Base-by-base conservation (phyloP, 2,329 filamentous ascomycete genomes). In the Colletotrichum ledebouriae region DNA sequence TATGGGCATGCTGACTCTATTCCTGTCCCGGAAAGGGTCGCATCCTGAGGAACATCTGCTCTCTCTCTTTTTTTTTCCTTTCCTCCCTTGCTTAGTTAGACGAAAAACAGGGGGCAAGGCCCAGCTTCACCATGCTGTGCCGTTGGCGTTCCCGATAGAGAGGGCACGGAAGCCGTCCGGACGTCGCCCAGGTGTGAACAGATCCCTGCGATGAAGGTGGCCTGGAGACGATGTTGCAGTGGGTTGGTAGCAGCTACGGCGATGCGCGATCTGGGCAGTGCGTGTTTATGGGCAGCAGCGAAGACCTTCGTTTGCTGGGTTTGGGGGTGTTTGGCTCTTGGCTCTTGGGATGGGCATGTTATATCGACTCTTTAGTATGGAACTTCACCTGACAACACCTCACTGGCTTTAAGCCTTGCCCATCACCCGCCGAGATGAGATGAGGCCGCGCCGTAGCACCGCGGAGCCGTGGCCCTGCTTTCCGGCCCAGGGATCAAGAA, bases 381-480 rank as follows among this genome's bases (percentile, higher is more conserved):
- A 17, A 29, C 29, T 29, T 11, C 20, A 25, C 15, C 25, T 13
- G 15, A n/a, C 13, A 29, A 9, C 10, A 25, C 59, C 59, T 63
- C 33, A 4, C 9, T 20, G 25, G 49, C 25, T 17, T 33, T 37
- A 29, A 53, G 47, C 47, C 29, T 50, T 10, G 13, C 22, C 22
- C 22, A 13, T 12, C 42, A 34, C 39, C 33, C 63, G 9, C 6
- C 6, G 52, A 46, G 47, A 46, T 50, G 60, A 17, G 64, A 59
- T 20, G 39, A 55, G 60, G 52, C 53, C 60, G 49, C 39, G 29
- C 59, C 44, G 60, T 53, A 34, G 46, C 29, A 25, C 46, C 29
- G 46, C 53, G 29, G 47, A 39, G 25, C 29, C 25, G 33, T 44
- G 59, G 42, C 34, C 33, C 37, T 39, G 29, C 10, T 25, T 58